phyloP scores from a whole-genome alignment of 2,329 filamentous ascomycete genomes.

The Cladosporium sp. region DNA sequence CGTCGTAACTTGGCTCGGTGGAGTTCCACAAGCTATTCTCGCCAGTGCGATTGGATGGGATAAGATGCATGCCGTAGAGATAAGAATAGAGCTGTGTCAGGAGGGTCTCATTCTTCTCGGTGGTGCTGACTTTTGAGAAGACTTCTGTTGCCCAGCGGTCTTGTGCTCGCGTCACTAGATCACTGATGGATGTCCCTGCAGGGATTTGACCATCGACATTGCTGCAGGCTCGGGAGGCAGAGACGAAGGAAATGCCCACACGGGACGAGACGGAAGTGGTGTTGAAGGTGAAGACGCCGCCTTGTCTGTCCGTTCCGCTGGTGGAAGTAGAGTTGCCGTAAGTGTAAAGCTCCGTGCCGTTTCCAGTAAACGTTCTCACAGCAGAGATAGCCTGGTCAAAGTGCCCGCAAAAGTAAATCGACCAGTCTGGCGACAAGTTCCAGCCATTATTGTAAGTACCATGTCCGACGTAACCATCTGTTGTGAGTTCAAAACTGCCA shows the following conservation, averaged over 20 bases:
- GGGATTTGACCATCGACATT: conserved; percentile 63
- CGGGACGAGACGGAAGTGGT: conserved; percentile 49
- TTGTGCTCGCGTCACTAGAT: conserved; percentile 41
- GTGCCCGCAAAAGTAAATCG: conserved; percentile 62
- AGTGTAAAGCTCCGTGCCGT: conserved; percentile 39
- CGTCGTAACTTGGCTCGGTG: conserved; percentile 68
- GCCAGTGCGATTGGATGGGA: conserved; percentile 69
- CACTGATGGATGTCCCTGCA: conserved; percentile 6
- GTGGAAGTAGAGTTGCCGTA: conserved; percentile 21
- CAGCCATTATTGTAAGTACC: conserved; percentile 66
- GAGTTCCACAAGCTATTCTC: conserved; percentile 68
- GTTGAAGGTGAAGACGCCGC: conserved; percentile 53
- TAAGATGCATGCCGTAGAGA: conserved; percentile 68
- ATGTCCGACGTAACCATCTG: conserved; percentile 55
- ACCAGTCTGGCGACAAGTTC: conserved; percentile 63
- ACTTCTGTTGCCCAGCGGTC: conserved; percentile 63
- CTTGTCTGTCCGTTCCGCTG: conserved; percentile 31
- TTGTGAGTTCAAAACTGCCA: conserved; percentile 55
- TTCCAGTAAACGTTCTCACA: conserved; percentile 36
- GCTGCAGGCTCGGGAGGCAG: conserved; percentile 59
- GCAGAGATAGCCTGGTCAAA: conserved; percentile 50
- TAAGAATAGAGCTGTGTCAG: conserved; percentile 57
- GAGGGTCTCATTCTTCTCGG: conserved; percentile 27
- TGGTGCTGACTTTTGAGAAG: conserved; percentile 59
- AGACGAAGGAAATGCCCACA: conserved; percentile 70